phyloP scores from a whole-genome alignment of 331 rosid species.

The Cydonia oblonga region DNA sequence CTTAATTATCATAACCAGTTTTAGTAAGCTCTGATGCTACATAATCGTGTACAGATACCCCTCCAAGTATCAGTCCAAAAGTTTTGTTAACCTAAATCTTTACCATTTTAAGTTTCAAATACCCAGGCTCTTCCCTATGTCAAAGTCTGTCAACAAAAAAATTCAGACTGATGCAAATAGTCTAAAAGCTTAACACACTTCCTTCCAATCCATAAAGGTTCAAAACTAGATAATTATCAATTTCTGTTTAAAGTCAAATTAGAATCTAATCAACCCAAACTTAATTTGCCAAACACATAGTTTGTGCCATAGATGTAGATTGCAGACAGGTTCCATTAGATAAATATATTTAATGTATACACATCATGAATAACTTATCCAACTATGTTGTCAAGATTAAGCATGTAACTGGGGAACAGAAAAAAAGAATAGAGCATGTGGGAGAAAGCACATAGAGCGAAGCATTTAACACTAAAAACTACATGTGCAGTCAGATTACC shows the following conservation, averaged over 20 bases:
- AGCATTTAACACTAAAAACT: constrained; percentile 6
- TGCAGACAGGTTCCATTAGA: not conserved
- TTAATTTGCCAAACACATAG: not conserved
- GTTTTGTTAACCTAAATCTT: not conserved
- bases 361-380: not conserved
- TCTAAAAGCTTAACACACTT: not conserved
- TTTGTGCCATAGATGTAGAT: not conserved
- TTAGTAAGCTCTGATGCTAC: not conserved
- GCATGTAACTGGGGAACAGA: not conserved
- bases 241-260: not conserved
- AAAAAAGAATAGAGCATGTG: not conserved
- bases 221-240: not conserved
- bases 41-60: not conserved
- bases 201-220: not conserved
- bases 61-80: not conserved
- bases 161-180: not conserved
- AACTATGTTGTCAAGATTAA: not conserved
- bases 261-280: not conserved
- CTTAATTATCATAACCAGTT: not conserved
- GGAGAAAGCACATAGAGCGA: not conserved
- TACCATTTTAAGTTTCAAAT: not conserved
- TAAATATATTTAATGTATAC: not conserved
- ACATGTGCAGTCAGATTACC: constrained; percentile 33
- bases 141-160: not conserved
- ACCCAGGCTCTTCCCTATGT: not conserved